A percentile compares a stretch with the other conserved stretches of the same genome.
These are phyloP conservation scores for Vigna hirtella DNA, from an alignment of 306 rosid species.

Conservation along the genomic window DNA sequence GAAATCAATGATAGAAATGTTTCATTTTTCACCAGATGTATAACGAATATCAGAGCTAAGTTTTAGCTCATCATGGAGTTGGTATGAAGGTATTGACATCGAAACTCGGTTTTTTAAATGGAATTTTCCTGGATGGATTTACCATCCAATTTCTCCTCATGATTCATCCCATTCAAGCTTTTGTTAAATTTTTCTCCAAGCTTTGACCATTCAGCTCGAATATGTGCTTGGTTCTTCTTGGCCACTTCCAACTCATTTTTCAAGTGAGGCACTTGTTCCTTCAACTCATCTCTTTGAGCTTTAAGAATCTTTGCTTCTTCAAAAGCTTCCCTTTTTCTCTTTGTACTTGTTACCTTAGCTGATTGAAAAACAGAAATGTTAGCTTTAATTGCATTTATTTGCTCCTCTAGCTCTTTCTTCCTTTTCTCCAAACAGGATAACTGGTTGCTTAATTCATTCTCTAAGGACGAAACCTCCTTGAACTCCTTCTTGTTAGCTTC, in stretches of 20 bases:
- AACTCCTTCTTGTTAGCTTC: slow-evolving; percentile 57
- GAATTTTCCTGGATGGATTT: slow-evolving; percentile 37
- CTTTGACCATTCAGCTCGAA: slow-evolving; percentile 52
- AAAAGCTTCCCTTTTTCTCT: slow-evolving; percentile 56
- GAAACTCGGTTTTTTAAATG: slow-evolving; percentile 39
- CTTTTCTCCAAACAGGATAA: slow-evolving; percentile 50
- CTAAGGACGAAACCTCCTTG: slow-evolving; percentile 52
- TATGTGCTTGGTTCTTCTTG: slow-evolving; percentile 51
- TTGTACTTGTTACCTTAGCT: slow-evolving; percentile 43
- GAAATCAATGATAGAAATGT: slow-evolving; percentile 1
- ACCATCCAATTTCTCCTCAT: slow-evolving; percentile 35
- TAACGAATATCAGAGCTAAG: slow-evolving; percentile 33
- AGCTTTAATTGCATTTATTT: slow-evolving; percentile 50
- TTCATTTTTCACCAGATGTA: slow-evolving; percentile 15
- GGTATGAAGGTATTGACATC: slow-evolving; percentile 16
- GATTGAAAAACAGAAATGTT: slow-evolving; percentile 51
- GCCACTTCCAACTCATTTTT: slow-evolving; percentile 53
- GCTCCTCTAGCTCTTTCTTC: slow-evolving; percentile 60
- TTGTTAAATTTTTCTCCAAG: slow-evolving; percentile 50
- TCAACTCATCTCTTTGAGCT: slow-evolving; percentile 56
- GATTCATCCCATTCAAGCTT: slow-evolving; percentile 42
- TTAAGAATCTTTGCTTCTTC: slow-evolving; percentile 58
- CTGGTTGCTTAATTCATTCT: slow-evolving; percentile 54
- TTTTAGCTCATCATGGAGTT: slow-evolving; percentile 38
- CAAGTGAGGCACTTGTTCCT: slow-evolving; percentile 50